Evolutionary conservation across 352 stramenopile species (phyloP), one percentile per base, ranked within the genome.

Genomic region (Phytophthora palmivora): DNA sequence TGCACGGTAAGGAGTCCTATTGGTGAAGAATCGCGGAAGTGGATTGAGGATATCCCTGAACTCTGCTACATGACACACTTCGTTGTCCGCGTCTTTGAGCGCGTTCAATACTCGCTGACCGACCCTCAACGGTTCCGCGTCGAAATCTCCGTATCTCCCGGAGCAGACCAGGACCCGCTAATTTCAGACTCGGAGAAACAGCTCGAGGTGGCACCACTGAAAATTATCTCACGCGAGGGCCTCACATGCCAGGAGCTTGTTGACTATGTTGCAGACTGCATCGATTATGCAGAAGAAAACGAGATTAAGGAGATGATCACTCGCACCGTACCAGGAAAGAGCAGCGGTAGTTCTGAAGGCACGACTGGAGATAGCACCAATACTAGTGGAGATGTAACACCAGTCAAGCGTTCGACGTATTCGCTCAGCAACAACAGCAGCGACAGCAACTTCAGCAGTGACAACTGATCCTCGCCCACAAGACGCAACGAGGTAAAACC

Each of bases 61-160:
- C 79, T 99, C 8, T 99, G 97, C 77, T 99, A 99, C 79, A 94
- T 99, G 60, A 99, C 97, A 16, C 98, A 99, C 64, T 98, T 99
- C 61, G 95, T 99, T 1, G 95, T 99, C 33, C 93, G 98, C 26
- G 84, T 99, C 24, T 99, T 99, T 64, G 98, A 99, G 84, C 90
- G 84, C 26, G 85, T 90, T 43, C 79, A 90, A 59, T 89, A 79
- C 55, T 67, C 79, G 2, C 52, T 76, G 10, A 71, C 78, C 26
- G 81, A 96, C 34, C 84, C 85, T 53, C 76, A 90, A 55, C 84
- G 87, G 9, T 96, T 94, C 70, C 84, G 87, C 6, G 66, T 96
- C 22, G 87, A 96, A 70, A 88, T 96, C 36, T 91, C 87, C n/a
- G 78, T 96, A 9, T 94, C 85, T 19, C 84, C 84, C 0, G 87